Evolutionary conservation across 768 basidiomycete species (phyloP).

Genomic region (Paxillus involutus): DNA sequence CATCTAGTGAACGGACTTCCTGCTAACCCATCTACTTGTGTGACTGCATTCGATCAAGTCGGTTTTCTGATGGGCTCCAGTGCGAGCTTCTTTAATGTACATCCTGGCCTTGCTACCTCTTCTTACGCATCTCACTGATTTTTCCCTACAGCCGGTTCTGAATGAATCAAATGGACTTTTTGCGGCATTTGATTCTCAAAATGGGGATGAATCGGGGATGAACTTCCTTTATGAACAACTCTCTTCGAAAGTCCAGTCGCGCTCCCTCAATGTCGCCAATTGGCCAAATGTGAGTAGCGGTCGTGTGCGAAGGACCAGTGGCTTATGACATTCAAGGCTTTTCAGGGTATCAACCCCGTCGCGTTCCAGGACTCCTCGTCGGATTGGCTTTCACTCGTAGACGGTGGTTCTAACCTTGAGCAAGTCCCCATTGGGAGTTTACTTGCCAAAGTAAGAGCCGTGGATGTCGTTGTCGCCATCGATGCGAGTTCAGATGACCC

Average conservation of each 20-base stretch:
- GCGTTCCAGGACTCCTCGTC: constrained; percentile 56
- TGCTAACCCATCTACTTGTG: constrained; percentile 57
- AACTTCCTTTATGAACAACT: constrained; percentile 51
- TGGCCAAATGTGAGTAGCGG: constrained; percentile 56
- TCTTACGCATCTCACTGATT: not conserved
- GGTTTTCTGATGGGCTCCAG: constrained; percentile 77
- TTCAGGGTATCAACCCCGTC: constrained; percentile 47
- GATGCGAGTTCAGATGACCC: constrained; percentile 64
- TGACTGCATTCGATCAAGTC: constrained; percentile 72
- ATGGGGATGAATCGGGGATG: constrained; percentile 37
- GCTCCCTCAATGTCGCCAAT: constrained; percentile 61
- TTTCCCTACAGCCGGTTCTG: constrained; percentile 44
- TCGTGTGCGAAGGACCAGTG: not conserved
- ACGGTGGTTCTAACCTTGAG: constrained; percentile 69
- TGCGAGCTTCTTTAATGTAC: constrained; percentile 65
- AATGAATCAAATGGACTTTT: constrained; percentile 43
- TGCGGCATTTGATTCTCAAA: constrained; percentile 34
- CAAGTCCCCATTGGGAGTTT: constrained; percentile 72
- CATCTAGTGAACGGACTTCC: constrained; percentile 57
- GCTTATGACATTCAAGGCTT: constrained; percentile 33
- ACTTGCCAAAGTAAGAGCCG: constrained; percentile 61
- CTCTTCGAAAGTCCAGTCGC: constrained; percentile 42
- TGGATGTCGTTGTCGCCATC: constrained; percentile 78
- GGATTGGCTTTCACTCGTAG: constrained; percentile 61
- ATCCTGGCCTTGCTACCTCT: constrained; percentile 5